These are phyloP conservation scores for Tetrahymena borealis DNA, from an alignment of 73 alveolate species.

Conservation along the genomic window DNA sequence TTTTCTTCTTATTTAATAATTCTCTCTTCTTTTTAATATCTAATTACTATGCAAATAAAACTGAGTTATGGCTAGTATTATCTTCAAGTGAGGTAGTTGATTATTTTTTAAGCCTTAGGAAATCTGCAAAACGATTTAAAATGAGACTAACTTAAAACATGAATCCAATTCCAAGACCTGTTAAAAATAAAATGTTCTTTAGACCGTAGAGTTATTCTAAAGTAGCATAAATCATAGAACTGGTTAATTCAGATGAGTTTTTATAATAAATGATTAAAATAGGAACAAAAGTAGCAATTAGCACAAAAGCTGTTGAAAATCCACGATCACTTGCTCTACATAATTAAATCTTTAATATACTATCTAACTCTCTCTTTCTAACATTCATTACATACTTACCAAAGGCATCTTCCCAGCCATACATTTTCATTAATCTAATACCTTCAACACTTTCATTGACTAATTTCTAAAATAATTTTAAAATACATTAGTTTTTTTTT, in stretches of 20 bases:
- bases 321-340: slow-evolving; percentile 1
- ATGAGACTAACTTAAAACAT: not conserved
- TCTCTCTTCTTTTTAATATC: not conserved
- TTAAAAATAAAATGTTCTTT: not conserved
- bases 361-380: not conserved
- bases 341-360: not conserved
- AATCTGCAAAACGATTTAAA: not conserved
- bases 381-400: not conserved
- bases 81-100: not conserved
- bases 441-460: slow-evolving; percentile 40
- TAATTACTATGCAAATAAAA: not conserved
- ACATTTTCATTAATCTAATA: slow-evolving; percentile 36
- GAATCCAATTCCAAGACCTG: not conserved
- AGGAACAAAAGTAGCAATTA: not conserved
- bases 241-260: not conserved
- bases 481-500: too few species aligned
- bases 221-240: not conserved
- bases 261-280: not conserved
- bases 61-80: not conserved
- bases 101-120: not conserved
- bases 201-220: not conserved
- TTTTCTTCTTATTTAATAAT: not conserved
- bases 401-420: slow-evolving; percentile 47
- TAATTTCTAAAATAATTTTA: not conserved
- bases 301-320: not conserved